Percentiles rank a stretch among this genome's conserved stretches.
phyloP scores from a whole-genome alignment of 1,284 basidiomycete species.

The Ustilago crameri region DNA sequence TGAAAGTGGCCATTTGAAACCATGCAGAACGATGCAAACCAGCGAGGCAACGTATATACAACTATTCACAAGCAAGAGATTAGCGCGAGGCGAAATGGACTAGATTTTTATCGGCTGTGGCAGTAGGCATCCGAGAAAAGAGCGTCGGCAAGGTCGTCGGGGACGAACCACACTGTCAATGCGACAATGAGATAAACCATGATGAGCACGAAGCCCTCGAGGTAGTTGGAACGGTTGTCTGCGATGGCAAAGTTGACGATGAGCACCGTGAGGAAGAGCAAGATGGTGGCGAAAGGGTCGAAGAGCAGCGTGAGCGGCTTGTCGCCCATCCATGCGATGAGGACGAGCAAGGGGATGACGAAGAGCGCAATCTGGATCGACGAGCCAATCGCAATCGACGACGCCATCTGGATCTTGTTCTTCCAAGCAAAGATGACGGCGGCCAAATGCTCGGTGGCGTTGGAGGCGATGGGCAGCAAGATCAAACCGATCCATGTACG shows the following conservation, averaged over 20 bases:
- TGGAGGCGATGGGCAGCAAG: conserved; percentile 55
- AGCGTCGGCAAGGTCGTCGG: conserved; percentile 37
- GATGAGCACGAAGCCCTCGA: conserved; percentile 59
- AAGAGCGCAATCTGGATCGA: conserved; percentile 63
- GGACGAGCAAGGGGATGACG: conserved; percentile 59
- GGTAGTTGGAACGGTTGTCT: conserved; percentile 56
- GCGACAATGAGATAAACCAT: conserved; percentile 57
- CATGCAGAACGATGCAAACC: not conserved
- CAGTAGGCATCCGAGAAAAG: conserved; percentile 41
- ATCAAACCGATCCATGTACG: conserved; percentile 61
- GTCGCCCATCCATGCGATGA: conserved; percentile 59
- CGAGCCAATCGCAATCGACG: conserved; percentile 57
- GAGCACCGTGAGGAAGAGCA: conserved; percentile 55
- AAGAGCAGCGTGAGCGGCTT: conserved; percentile 59
- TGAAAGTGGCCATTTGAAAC: not conserved
- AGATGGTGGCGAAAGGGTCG: conserved; percentile 59
- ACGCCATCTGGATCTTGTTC: conserved; percentile 61
- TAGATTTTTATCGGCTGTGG: not conserved
- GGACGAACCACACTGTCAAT: conserved; percentile 53
- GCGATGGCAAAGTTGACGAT: conserved; percentile 60
- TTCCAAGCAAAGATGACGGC: conserved; percentile 59
- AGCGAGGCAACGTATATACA: conserved; percentile 2
- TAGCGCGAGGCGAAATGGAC: not conserved
- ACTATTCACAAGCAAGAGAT: not conserved
- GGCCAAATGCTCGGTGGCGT: conserved; percentile 59